These are phyloP conservation scores for Lathyrus sativus DNA, from an alignment of 306 rosid species.

Conservation along the genomic window DNA sequence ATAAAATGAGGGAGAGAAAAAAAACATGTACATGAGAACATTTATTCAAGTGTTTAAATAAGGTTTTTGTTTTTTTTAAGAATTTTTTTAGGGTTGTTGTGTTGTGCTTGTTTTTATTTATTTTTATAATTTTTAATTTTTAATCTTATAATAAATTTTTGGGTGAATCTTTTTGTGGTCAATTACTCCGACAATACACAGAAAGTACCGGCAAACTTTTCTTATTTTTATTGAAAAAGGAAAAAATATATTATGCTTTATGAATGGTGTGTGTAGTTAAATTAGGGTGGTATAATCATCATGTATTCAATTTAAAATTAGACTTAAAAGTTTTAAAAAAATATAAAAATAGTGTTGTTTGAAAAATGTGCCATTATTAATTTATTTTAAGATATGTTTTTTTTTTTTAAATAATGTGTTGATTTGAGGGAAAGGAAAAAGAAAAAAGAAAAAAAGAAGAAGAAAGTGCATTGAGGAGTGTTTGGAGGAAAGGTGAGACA, in stretches of 20 bases:
- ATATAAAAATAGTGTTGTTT: background rate
- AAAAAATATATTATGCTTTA: slow-evolving; percentile 9
- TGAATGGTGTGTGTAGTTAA: background rate
- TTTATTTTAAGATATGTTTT: too few species aligned
- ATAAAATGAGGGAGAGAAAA: slow-evolving; percentile 31
- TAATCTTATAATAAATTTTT: background rate
- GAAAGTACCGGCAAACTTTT: slow-evolving; percentile 57
- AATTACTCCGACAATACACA: slow-evolving; percentile 75
- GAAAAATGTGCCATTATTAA: background rate
- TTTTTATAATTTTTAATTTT: slow-evolving; percentile 2
- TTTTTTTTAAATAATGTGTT: background rate
- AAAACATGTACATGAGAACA: background rate
- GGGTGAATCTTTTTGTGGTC: slow-evolving; percentile 66
- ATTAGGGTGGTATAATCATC: background rate
- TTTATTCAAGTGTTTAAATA: slow-evolving; percentile 12
- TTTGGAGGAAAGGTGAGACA: background rate
- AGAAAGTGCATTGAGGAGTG: background rate
- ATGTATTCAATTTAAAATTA: background rate
- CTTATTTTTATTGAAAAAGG: background rate
- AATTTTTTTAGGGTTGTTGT: slow-evolving; percentile 30
- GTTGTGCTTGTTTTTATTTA: background rate
- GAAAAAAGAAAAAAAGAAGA: background rate
- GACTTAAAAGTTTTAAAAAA: too few species aligned
- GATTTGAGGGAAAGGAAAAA: background rate
- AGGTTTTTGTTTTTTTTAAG: background rate